These are phyloP conservation scores for Leccinum uliginosum DNA, from an alignment of 768 basidiomycete genomes.

Conservation along the genomic window DNA sequence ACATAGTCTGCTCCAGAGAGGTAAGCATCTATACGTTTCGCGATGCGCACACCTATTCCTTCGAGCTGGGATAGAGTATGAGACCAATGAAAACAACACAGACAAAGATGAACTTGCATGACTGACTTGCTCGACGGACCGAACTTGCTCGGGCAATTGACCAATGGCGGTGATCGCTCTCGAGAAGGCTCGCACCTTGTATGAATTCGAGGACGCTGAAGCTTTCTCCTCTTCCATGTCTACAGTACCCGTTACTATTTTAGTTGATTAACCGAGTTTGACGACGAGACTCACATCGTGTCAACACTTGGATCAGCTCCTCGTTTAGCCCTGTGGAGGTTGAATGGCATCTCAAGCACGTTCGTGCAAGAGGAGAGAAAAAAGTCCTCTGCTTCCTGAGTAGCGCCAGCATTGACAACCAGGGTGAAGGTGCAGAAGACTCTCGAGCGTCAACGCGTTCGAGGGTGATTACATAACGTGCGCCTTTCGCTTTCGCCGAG, in stretches of 20 bases:
- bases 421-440: background rate
- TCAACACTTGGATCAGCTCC: constrained; percentile 37
- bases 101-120: constrained; percentile 16
- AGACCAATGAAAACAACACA: background rate
- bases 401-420: constrained; percentile 20
- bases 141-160: constrained; percentile 39
- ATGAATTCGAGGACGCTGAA: constrained; percentile 35
- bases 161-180: constrained; percentile 43
- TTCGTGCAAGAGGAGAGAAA: constrained; percentile 1
- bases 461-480: constrained; percentile 24
- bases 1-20: constrained; percentile 31
- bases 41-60: constrained; percentile 39
- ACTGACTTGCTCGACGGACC: constrained; percentile 38
- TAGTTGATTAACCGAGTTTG: background rate
- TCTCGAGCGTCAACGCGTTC: background rate
- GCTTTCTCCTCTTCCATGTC: constrained; percentile 44
- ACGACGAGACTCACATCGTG: constrained; percentile 33
- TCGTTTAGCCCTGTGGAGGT: constrained; percentile 30
- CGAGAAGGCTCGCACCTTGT: constrained; percentile 48
- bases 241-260: constrained; percentile 1
- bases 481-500: constrained; percentile 8
- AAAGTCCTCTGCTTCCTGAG: constrained; percentile 2
- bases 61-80: constrained; percentile 22
- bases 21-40: constrained; percentile 42
- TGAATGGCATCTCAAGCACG: constrained; percentile 16